phyloP scores from a whole-genome alignment of 345 rosid species.

The Eucalyptus pauciflora region DNA sequence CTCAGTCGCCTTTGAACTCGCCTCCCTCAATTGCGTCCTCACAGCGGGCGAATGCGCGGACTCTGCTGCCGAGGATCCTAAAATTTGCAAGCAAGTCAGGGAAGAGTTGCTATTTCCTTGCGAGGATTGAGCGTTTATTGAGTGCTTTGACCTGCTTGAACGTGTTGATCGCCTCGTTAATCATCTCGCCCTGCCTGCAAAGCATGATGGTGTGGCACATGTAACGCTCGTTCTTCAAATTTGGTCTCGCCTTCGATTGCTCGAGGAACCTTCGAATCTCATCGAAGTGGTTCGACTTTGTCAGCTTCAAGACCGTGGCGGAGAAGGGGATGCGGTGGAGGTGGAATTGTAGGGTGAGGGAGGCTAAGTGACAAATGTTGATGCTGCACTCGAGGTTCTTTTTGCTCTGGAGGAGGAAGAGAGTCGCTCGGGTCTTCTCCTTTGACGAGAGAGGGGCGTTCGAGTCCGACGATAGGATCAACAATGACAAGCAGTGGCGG shows the following conservation, averaged over 20 bases:
- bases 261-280: neutral
- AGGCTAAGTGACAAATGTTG: no score
- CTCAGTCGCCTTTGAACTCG: neutral
- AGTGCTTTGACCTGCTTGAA: neutral
- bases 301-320: neutral
- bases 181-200: neutral
- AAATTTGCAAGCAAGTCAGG: neutral
- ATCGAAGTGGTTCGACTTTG: neutral
- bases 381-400: no score
- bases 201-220: neutral
- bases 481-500: no score
- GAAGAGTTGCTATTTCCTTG: neutral
- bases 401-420: no score
- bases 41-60: no score
- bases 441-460: no score
- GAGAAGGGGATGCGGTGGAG: no score
- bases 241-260: neutral
- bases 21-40: neutral
- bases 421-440: no score
- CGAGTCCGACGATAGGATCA: no score
- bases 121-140: rapidly evolving
- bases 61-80: neutral
- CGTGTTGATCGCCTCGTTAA: neutral
- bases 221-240: neutral
- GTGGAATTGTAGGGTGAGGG: no score